Evolutionary conservation across 345 rosid genomes (phyloP).

Genomic region (Linum trigynum): DNA sequence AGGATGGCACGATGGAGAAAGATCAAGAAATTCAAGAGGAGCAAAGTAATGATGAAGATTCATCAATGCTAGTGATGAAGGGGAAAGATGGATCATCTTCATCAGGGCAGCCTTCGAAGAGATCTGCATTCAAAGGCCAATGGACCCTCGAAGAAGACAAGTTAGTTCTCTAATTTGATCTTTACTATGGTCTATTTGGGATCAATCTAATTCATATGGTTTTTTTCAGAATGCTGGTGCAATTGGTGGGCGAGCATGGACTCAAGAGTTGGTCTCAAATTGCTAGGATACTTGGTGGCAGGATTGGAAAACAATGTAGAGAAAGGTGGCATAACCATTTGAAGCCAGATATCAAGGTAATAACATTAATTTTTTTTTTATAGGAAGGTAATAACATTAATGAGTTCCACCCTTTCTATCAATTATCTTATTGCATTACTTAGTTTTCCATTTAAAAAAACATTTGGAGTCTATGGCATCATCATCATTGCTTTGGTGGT

Average conservation of each 20-base stretch:
- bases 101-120: neutral
- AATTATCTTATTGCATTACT: no score
- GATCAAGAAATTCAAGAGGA: neutral
- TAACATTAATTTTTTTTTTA: no score
- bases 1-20: neutral
- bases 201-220: neutral
- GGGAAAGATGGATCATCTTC: neutral
- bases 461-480: no score
- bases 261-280: constrained; percentile 62
- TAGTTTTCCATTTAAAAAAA: no score
- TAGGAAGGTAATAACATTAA: neutral
- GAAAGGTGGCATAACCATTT: constrained; percentile 92
- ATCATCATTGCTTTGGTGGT: no score
- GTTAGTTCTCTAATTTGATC: neutral
- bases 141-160: neutral
- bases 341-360: constrained; percentile 73
- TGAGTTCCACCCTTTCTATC: no score
- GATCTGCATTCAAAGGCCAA: neutral
- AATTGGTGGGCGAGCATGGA: constrained; percentile 45
- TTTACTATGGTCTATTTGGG: neutral
- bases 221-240: constrained; percentile 34
- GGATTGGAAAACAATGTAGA: constrained; percentile 79
- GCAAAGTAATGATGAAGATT: neutral
- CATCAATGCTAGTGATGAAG: neutral
- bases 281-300: constrained; percentile 46